Evolutionary conservation across 345 rosid species (phyloP).

Genomic region (Citrus unshiu): DNA sequence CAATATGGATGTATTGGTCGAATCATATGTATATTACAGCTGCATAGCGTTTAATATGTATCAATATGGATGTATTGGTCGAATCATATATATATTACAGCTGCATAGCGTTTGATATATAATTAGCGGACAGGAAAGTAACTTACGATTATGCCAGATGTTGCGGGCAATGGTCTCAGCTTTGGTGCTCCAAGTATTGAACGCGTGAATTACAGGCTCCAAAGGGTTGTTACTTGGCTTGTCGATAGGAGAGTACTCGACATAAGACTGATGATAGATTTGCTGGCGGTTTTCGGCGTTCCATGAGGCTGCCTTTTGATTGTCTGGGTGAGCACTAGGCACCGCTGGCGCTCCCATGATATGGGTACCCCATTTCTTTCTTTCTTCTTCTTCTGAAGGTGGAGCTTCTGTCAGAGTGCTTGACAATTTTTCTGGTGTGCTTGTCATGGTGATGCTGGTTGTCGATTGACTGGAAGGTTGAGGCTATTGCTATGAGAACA

Average conservation of each 20-base stretch:
- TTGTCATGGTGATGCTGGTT: conserved; percentile 19
- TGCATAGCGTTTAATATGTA: too few species aligned
- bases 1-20: neutral
- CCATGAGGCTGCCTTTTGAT: conserved; percentile 82
- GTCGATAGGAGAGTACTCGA: conserved; percentile 58
- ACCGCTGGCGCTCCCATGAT: conserved; percentile 80
- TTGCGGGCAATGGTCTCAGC: conserved; percentile 80
- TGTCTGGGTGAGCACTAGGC: conserved; percentile 80
- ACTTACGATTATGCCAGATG: conserved; percentile 82
- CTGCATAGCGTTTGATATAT: too few species aligned
- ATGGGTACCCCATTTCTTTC: conserved; percentile 76
- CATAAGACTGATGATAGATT: conserved; percentile 58
- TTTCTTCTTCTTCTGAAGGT: conserved; percentile 37
- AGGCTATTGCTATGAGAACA: neutral
- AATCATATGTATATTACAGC: too few species aligned
- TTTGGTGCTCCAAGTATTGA: conserved; percentile 71
- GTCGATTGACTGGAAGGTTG: neutral
- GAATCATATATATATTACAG: too few species aligned
- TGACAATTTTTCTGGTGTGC: neutral
- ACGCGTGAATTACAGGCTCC: conserved; percentile 65
- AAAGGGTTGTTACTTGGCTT: conserved; percentile 53
- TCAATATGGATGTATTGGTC: neutral
- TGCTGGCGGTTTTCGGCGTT: conserved; percentile 53
- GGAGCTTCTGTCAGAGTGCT: neutral
- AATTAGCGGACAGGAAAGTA: neutral